Percentiles rank a stretch among this genome's conserved stretches.
These are phyloP conservation scores for Nephelium lappaceum DNA, from an alignment of 345 rosid species.

Conservation along the genomic window DNA sequence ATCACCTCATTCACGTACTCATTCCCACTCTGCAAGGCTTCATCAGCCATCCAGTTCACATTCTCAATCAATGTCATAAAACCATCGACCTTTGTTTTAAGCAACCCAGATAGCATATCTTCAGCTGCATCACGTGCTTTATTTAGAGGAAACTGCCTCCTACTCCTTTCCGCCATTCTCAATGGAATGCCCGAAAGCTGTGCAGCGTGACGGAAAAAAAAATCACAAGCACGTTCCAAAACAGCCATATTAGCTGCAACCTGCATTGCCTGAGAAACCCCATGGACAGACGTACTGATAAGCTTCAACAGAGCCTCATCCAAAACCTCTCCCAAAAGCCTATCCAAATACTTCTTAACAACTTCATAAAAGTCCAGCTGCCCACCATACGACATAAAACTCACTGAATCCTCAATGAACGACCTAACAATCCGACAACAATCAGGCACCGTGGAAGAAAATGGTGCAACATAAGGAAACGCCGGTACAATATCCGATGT, in stretches of 20 bases:
- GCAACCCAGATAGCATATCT: constrained; percentile 88
- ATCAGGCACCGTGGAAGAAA: constrained; percentile 92
- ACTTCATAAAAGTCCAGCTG: constrained; percentile 93
- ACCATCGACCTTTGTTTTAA: constrained; percentile 87
- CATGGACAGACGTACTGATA: constrained; percentile 72
- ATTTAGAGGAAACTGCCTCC: constrained; percentile 89
- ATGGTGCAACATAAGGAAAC: constrained; percentile 90
- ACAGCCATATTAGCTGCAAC: constrained; percentile 98
- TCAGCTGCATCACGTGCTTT: constrained; percentile 89
- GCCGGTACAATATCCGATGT: constrained; percentile 89
- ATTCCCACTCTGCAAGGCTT: constrained; percentile 71
- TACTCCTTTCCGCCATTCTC: constrained; percentile 93
- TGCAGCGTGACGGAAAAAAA: constrained; percentile 93
- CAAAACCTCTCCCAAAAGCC: constrained; percentile 83
- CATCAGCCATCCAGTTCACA: constrained; percentile 96
- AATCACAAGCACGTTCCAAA: constrained; percentile 95
- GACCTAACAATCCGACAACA: constrained; percentile 95
- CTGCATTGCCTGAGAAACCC: constrained; percentile 97
- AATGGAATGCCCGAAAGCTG: constrained; percentile 92
- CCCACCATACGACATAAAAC: constrained; percentile 95
- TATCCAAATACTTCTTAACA: constrained; percentile 88
- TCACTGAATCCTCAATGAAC: constrained; percentile 92
- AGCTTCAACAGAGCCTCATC: constrained; percentile 86
- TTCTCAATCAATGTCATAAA: constrained; percentile 90
- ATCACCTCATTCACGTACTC: constrained; percentile 95